Evolutionary conservation across 306 rosid species (phyloP), one percentile per base, ranked within the genome.

Genomic region (Cicer bijugum): DNA sequence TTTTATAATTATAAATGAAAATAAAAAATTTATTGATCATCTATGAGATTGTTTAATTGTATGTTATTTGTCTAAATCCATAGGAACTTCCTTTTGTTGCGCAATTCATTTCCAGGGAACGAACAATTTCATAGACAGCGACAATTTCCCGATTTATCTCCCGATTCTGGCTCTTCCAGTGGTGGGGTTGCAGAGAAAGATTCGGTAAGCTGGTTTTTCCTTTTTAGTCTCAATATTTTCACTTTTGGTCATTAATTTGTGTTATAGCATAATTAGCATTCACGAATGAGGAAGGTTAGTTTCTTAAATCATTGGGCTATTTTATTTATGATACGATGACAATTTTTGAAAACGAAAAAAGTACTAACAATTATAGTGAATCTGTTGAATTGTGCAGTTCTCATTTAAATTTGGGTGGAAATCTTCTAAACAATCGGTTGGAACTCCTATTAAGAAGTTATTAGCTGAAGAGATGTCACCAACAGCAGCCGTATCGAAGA

Each of bases 391-490:
- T 74, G 78, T 80, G 85, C 86, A 89, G 99, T 88, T 82, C 68
- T 81, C 87, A 0, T 82, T 67, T 72, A 85, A 91, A 79, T 87
- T 82, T 43, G 88, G 84, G 40, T 69, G 84, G 91, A 85, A 78
- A 78, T 84, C 88, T 79, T 82, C 92, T 28, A 88, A 83, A 77
- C 89, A 80, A 42, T 75, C 45, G 45, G 60, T 44, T 82, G 96
- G 89, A 71, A 79, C 94, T 67, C 94, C 96, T 5, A 88, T 91
- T 50, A 91, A 91, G 85, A 84, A 88, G 76, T 82, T 91, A 72
- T 75, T 90, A 69, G 91, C 91, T 10, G 85, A 88, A 64, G 99
- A 91, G 85, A 94, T 94, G 97, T 58, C 81, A 0, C 81, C 72
- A 53, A 90, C n/a, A n/a, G n/a, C 81, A 71, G 47, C 79, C 33